Evolutionary conservation across 192 early-diverging fungal species (phyloP).

Genomic region (Mycoemilia scoparia): DNA sequence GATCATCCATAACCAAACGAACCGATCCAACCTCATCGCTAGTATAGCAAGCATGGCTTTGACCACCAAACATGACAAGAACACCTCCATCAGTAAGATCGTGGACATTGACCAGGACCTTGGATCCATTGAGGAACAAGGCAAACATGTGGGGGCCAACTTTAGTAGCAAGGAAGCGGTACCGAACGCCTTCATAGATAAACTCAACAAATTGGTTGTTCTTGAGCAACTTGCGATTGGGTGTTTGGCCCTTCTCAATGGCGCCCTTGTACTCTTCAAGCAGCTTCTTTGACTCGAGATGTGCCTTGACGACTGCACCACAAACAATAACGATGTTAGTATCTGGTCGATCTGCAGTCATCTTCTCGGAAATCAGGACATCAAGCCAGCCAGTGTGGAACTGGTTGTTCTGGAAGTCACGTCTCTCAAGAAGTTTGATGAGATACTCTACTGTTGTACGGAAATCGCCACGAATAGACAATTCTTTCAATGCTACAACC

Average conservation of each 20-base stretch:
- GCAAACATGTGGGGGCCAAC: conserved; percentile 66
- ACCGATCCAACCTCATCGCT: conserved; percentile 79
- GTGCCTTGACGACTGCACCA: conserved; percentile 79
- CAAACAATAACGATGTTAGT: conserved; percentile 77
- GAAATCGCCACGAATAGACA: conserved; percentile 97
- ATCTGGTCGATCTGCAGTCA: conserved; percentile 83
- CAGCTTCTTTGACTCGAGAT: conserved; percentile 40
- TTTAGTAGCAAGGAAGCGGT: conserved; percentile 64
- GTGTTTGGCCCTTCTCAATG: conserved; percentile 86
- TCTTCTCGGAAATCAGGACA: conserved; percentile 66
- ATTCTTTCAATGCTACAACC: conserved; percentile 92
- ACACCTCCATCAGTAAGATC: conserved; percentile 81
- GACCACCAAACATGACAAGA: conserved; percentile 74
- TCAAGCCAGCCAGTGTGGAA: conserved; percentile 96
- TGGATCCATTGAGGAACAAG: conserved; percentile 65
- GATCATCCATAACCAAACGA: conserved; percentile 75
- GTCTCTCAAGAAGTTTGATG: conserved; percentile 77
- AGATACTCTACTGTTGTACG: conserved; percentile 96
- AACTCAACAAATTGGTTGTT: conserved; percentile 72
- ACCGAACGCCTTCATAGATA: conserved; percentile 82
- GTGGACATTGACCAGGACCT: conserved; percentile 67
- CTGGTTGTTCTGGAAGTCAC: conserved; percentile 72
- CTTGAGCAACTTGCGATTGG: conserved; percentile 49
- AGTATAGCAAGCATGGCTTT: conserved; percentile 81
- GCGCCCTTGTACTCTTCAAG: conserved; percentile 56